These are phyloP conservation scores for thale cress (Arabidopsis thaliana) DNA, from an alignment of 345 rosid genomes.

Conservation along the genomic window DNA sequence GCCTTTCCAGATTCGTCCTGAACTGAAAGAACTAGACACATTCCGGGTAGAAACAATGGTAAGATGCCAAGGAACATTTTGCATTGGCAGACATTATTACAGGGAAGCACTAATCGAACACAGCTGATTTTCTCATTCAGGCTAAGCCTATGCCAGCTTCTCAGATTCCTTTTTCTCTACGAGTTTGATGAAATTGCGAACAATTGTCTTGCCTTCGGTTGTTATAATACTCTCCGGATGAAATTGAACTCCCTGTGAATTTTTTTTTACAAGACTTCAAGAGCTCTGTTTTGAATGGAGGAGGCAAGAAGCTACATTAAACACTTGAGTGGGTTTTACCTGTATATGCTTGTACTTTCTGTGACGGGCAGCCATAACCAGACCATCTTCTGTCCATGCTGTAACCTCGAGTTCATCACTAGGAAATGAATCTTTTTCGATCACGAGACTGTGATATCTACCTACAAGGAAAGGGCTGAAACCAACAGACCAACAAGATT, in stretches of 20 bases:
- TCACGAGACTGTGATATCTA: constrained; percentile 91
- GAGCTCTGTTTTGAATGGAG: not conserved
- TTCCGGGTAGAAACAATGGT: not conserved
- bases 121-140: not conserved
- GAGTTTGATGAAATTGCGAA: constrained; percentile 72
- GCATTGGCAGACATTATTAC: constrained; percentile 30
- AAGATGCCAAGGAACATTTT: not conserved
- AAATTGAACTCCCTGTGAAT: constrained; percentile 87
- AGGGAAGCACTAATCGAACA: not conserved
- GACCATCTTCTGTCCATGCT: constrained; percentile 94
- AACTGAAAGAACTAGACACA: too few relatives aligned
- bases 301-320: constrained; percentile 12
- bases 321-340: constrained; percentile 49
- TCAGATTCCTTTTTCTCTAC: constrained; percentile 62
- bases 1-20: too few relatives aligned
- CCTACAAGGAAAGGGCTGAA: constrained; percentile 90
- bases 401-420: constrained; percentile 75
- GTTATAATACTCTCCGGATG: constrained; percentile 98
- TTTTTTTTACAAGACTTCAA: constrained; percentile 8
- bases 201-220: constrained; percentile 70
- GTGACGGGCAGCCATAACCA: constrained; percentile 97
- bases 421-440: constrained; percentile 80
- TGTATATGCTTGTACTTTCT: constrained; percentile 74
- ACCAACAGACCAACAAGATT: constrained; percentile 13
- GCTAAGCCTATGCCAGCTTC: constrained; percentile 48